phyloP scores from a whole-genome alignment of 805 yeast species.

The Schwanniomyces yamadae region DNA sequence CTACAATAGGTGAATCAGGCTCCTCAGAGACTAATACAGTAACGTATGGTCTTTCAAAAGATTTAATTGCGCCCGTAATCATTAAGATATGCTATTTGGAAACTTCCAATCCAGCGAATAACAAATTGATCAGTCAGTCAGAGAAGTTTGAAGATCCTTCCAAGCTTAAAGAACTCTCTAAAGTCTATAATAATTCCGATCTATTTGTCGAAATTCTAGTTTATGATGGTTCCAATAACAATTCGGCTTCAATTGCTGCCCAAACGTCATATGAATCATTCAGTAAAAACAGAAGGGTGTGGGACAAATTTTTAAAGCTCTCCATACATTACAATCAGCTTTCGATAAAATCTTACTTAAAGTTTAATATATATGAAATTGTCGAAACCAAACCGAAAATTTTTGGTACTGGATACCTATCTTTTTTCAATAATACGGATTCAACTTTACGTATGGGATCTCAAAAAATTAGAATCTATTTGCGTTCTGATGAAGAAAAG shows the following conservation, averaged over 20 bases:
- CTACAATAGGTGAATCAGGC: slow-evolving; percentile 5
- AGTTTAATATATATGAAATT: slow-evolving; percentile 67
- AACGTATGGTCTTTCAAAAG: slow-evolving; percentile 41
- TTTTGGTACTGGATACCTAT: slow-evolving; percentile 61
- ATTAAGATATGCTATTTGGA: slow-evolving; percentile 34
- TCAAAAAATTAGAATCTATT: slow-evolving; percentile 46
- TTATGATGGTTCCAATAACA: slow-evolving; percentile 30
- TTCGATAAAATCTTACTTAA: slow-evolving; percentile 59
- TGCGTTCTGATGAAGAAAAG: slow-evolving; percentile 15
- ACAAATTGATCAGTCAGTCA: slow-evolving; percentile 23
- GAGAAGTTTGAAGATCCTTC: slow-evolving; percentile 34
- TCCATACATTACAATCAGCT: slow-evolving; percentile 73
- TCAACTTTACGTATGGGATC: slow-evolving; percentile 69
- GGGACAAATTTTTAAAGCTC: slow-evolving; percentile 73
- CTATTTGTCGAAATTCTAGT: slow-evolving; percentile 31
- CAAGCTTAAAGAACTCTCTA: slow-evolving; percentile 32
- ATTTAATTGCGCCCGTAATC: slow-evolving; percentile 30
- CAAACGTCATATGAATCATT: slow-evolving; percentile 38
- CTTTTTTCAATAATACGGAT: slow-evolving; percentile 52
- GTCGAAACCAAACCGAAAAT: slow-evolving; percentile 49
- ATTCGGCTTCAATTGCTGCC: slow-evolving; percentile 26
- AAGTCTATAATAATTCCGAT: slow-evolving; percentile 34
- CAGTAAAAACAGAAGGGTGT: slow-evolving; percentile 41
- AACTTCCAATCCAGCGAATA: slow-evolving; percentile 11
- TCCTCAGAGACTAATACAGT: slow-evolving; percentile 19